Evolutionary conservation across 805 yeast genomes (phyloP).

Genomic region (Metschnikowia similis): DNA sequence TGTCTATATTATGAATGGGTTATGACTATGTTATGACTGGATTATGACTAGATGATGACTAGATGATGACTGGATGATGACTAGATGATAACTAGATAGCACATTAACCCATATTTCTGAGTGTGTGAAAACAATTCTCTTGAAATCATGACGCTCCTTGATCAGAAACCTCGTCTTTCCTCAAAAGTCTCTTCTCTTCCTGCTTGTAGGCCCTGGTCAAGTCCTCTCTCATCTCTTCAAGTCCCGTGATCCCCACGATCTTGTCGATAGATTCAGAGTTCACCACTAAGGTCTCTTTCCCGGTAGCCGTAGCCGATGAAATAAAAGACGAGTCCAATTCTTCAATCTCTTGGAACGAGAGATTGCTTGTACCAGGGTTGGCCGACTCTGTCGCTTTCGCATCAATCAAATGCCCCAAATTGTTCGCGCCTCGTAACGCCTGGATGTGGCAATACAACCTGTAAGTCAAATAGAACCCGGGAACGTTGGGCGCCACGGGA

Average conservation of each 20-base stretch:
- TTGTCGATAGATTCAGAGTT: conserved; percentile 43
- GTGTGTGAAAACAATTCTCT: not conserved
- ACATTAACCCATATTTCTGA: too few species aligned
- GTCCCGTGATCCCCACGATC: conserved; percentile 42
- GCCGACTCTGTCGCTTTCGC: conserved; percentile 17
- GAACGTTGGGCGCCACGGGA: conserved; percentile 88
- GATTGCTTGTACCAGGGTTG: conserved; percentile 4
- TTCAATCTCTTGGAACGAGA: conserved; percentile 12
- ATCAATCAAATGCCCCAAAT: conserved; percentile 54
- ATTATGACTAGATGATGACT: too few species aligned
- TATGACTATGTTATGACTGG: too few species aligned
- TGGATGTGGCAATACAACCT: conserved; percentile 81
- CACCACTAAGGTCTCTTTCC: conserved; percentile 37
- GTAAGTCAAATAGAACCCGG: conserved; percentile 81
- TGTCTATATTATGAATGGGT: too few species aligned
- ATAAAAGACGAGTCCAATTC: conserved; percentile 15
- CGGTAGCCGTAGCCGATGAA: not conserved
- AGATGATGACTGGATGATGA: too few species aligned
- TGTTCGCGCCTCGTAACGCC: conserved; percentile 71
- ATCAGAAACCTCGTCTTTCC: not conserved
- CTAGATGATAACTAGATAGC: too few species aligned
- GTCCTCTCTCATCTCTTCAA: conserved; percentile 42
- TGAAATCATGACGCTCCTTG: not conserved
- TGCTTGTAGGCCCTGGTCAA: conserved; percentile 51
- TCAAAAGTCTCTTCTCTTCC: conserved; percentile 35